Conservation (phyloP, 2,329 filamentous ascomycete species). For the Fusarium foetens region DNA sequence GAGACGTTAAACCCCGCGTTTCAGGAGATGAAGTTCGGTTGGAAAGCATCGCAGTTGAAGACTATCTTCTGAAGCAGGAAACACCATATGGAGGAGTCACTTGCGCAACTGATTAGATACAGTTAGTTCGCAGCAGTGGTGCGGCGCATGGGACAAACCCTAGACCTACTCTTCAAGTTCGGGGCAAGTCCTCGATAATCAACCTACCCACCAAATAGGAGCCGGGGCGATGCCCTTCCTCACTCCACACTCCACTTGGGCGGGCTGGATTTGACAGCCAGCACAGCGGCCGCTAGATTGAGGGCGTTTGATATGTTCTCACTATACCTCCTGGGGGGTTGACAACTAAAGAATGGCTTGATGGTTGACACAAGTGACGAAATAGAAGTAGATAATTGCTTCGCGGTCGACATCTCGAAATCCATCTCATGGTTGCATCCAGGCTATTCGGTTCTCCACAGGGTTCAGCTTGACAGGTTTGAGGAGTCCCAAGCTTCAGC, state of each 20-base stretch:
- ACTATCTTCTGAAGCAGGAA: background rate
- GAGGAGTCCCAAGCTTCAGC: background rate
- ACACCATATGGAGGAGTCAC: background rate
- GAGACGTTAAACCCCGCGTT: constrained; percentile 24
- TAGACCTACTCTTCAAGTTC: constrained; percentile 9
- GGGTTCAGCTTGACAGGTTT: background rate
- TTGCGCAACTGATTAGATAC: background rate
- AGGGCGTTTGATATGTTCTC: constrained; percentile 33
- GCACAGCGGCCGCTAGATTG: constrained; percentile 43
- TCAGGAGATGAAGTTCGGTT: constrained; percentile 7
- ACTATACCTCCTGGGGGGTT: background rate
- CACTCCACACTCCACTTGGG: constrained; percentile 39
- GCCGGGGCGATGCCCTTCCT: constrained; percentile 7
- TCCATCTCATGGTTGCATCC: background rate
- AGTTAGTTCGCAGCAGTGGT: background rate
- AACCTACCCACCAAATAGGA: background rate
- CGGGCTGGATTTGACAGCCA: constrained; percentile 37
- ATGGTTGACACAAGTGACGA: background rate
- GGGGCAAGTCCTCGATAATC: constrained; percentile 4
- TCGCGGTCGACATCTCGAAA: background rate
- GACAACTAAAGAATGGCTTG: background rate
- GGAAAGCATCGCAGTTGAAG: background rate
- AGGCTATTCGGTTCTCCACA: background rate
- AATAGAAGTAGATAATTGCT: background rate
- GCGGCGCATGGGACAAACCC: background rate